Percentiles rank a stretch among this genome's conserved stretches.
phyloP scores from a whole-genome alignment of 768 basidiomycete species.

The Flagelloscypha sp. region DNA sequence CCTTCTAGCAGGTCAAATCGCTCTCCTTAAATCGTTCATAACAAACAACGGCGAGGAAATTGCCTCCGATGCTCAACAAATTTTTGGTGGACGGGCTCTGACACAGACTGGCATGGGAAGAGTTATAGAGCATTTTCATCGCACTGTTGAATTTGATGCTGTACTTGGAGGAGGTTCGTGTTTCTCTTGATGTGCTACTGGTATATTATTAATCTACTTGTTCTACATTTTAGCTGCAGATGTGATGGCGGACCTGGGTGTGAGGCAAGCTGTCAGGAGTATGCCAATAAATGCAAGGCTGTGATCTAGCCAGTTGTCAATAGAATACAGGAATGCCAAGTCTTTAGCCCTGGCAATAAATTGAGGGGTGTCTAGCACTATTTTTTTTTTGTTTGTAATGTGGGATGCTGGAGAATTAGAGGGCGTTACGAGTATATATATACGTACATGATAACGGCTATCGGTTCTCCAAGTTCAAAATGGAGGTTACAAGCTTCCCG shows the following conservation, averaged over 20 bases:
- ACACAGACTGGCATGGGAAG: slow-evolving; percentile 68
- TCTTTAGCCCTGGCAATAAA: no score
- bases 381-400: no score
- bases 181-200: no score
- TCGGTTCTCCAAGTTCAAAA: no score
- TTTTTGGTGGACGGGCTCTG: slow-evolving; percentile 82
- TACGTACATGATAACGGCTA: no score
- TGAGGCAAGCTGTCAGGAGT: slow-evolving; percentile 46
- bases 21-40: slow-evolving; percentile 68
- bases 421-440: no score
- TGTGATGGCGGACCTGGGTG: slow-evolving; percentile 51
- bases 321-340: no score
- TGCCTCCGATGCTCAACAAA: slow-evolving; percentile 67
- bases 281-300: slow-evolving; percentile 47
- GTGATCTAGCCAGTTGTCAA: no score
- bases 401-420: no score
- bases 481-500: no score
- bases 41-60: slow-evolving; percentile 75
- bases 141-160: slow-evolving; percentile 20
- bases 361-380: no score
- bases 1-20: slow-evolving; percentile 75
- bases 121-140: slow-evolving; percentile 45
- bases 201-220: no score
- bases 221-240: slow-evolving; percentile 46
- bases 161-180: slow-evolving; percentile 17